phyloP scores from a whole-genome alignment of 1,139 yeast species.

The Sugiyamaella neomexicana region DNA sequence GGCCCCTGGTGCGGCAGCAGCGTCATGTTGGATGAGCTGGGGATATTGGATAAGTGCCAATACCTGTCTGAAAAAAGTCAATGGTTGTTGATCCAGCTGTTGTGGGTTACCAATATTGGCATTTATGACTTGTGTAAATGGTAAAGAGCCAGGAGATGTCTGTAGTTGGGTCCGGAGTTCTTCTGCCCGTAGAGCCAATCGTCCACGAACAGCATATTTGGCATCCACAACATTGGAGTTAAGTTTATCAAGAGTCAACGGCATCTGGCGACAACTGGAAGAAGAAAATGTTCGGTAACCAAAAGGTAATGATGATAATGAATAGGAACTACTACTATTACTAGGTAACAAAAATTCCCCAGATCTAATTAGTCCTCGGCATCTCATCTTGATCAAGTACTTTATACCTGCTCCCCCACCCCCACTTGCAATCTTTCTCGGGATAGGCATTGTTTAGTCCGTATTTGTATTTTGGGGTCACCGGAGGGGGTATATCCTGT shows the following conservation, averaged over 20 bases:
- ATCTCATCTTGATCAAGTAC: neutral
- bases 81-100: slow-evolving; percentile 88
- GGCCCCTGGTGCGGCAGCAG: slow-evolving; percentile 27
- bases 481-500: neutral
- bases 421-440: neutral
- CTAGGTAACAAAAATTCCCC: too few species aligned
- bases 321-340: too few species aligned
- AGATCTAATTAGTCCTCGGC: neutral
- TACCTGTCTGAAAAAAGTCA: slow-evolving; percentile 94
- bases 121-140: slow-evolving; percentile 73
- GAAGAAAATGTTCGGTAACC: slow-evolving; percentile 8
- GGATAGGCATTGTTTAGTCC: slow-evolving; percentile 8
- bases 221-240: slow-evolving; percentile 79
- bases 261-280: slow-evolving; percentile 21
- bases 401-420: neutral
- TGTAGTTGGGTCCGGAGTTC: slow-evolving; percentile 61
- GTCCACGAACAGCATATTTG: slow-evolving; percentile 93
- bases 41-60: slow-evolving; percentile 86
- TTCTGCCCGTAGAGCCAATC: slow-evolving; percentile 90
- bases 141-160: slow-evolving; percentile 59
- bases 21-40: slow-evolving; percentile 49
- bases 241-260: slow-evolving; percentile 49
- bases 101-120: slow-evolving; percentile 98
- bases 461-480: neutral
- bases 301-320: neutral